A percentile compares a stretch with the other conserved stretches of the same genome.
Evolutionary conservation across 1,139 yeast species (phyloP).

Genomic region (Debaryomyces robertsiae): DNA sequence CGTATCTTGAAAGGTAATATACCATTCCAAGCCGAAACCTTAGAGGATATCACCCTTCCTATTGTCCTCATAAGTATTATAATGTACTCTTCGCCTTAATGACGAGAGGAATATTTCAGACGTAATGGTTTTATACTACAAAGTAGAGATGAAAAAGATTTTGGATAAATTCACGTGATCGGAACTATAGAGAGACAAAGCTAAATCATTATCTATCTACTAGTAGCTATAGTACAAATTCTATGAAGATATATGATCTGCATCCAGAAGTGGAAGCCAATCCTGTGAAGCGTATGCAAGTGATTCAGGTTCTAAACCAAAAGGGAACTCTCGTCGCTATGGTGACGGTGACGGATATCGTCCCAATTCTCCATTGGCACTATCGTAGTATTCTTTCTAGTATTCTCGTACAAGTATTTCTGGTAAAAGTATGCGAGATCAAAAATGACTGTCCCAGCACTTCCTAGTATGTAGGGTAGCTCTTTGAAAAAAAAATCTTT

Average conservation of each 20-base stretch:
- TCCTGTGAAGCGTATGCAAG: neutral
- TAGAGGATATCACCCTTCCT: neutral
- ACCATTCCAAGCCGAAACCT: neutral
- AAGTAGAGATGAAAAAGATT: constrained; percentile 7
- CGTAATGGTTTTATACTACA: too few relatives aligned
- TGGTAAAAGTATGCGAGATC: constrained; percentile 79
- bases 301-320: neutral
- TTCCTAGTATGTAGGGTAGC: constrained; percentile 81
- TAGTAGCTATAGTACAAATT: constrained; percentile 3
- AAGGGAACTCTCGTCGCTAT: neutral
- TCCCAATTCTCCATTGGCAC: constrained; percentile 34
- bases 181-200: neutral
- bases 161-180: constrained; percentile 9
- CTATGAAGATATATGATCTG: neutral
- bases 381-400: constrained; percentile 28
- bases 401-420: constrained; percentile 37
- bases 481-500: constrained; percentile 62
- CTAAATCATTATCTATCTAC: neutral
- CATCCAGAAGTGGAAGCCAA: neutral
- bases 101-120: too few relatives aligned
- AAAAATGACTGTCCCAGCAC: constrained; percentile 82
- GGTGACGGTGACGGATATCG: neutral
- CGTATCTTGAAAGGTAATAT: neutral
- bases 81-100: neutral
- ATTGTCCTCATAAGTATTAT: constrained; percentile 1